These are phyloP conservation scores for Candida takata DNA, from an alignment of 805 yeast genomes.

Conservation along the genomic window DNA sequence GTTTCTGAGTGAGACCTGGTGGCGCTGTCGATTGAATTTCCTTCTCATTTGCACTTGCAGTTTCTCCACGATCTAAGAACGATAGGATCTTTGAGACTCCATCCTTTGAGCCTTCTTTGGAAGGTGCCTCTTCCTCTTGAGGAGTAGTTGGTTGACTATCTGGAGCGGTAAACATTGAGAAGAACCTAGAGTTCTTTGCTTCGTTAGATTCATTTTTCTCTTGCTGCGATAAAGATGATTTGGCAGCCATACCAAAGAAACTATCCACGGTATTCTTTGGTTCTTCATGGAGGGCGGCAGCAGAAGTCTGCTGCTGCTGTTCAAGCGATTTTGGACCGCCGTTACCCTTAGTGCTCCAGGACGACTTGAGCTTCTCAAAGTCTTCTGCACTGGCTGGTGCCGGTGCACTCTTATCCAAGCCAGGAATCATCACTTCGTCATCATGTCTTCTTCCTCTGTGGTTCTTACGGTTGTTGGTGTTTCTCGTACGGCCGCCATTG, in stretches of 20 bases:
- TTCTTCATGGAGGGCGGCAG: slow-evolving; percentile 3
- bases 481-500: slow-evolving; percentile 3
- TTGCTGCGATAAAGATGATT: slow-evolving; percentile 4
- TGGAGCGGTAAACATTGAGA: slow-evolving; percentile 19
- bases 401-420: slow-evolving; percentile 17
- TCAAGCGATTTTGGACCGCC: slow-evolving; percentile 24
- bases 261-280: slow-evolving; percentile 21
- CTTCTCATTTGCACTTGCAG: slow-evolving; percentile 6
- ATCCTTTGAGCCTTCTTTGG: slow-evolving; percentile 6
- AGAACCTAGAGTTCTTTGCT: slow-evolving; percentile 23
- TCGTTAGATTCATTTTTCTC: slow-evolving; percentile 2
- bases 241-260: slow-evolving; percentile 17
- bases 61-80: slow-evolving; percentile 18
- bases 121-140: slow-evolving; percentile 1
- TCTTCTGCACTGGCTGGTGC: slow-evolving; percentile 25
- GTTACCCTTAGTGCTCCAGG: slow-evolving; percentile 30
- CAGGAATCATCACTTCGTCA: slow-evolving; percentile 18
- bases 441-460: slow-evolving; percentile 12
- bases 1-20: slow-evolving; percentile 1
- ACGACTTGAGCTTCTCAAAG: slow-evolving; percentile 34
- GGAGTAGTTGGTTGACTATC: slow-evolving; percentile 9
- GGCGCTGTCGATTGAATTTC: slow-evolving; percentile 1
- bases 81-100: slow-evolving; percentile 23
- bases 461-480: slow-evolving; percentile 12
- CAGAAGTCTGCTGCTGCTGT: slow-evolving; percentile 3